Conservation (phyloP, 2,329 filamentous ascomycete genomes). For the Cercospora berteroae region DNA sequence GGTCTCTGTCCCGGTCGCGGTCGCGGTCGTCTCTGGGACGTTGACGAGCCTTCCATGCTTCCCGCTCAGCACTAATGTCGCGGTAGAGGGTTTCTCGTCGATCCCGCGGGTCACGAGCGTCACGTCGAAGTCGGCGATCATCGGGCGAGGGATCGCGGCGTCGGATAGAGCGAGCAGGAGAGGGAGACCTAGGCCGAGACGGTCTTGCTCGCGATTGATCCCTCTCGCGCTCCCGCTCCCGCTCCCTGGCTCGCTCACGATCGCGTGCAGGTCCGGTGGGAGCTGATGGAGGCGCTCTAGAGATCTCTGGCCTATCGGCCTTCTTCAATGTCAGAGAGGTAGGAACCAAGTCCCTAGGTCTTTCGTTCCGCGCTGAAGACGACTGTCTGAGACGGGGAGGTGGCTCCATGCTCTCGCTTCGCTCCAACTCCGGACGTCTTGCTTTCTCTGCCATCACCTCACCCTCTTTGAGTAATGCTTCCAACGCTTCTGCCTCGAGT, state of each 20-base stretch:
- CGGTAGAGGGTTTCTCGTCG: constrained; percentile 31
- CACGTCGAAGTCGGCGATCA: constrained; percentile 24
- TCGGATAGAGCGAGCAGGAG: constrained; percentile 30
- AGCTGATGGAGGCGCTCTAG: constrained; percentile 16
- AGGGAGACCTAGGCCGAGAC: constrained; percentile 30
- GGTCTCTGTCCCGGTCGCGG: constrained; percentile 25
- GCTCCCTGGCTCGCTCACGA: constrained; percentile 9
- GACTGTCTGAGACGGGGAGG: constrained; percentile 39
- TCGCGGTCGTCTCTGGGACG: constrained; percentile 29
- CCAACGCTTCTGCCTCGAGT: constrained; percentile 55
- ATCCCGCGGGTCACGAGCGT: constrained; percentile 18
- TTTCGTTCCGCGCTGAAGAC: constrained; percentile 26
- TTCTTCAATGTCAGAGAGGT: constrained; percentile 36
- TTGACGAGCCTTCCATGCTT: constrained; percentile 35
- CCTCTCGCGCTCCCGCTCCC: constrained; percentile 1
- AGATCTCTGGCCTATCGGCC: constrained; percentile 25
- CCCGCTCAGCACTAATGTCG: constrained; percentile 36
- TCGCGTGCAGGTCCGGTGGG: constrained; percentile 24
- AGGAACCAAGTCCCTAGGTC: constrained; percentile 33
- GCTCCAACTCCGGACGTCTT: constrained; percentile 52
- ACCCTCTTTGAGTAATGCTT: constrained; percentile 55
- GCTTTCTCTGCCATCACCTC: constrained; percentile 55
- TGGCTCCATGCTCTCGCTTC: constrained; percentile 42
- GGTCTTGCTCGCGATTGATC: constrained; percentile 22
- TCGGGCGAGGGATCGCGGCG: constrained; percentile 30